Percentiles rank a stretch among this genome's conserved stretches.
phyloP scores from a whole-genome alignment of 192 early-diverging fungal genomes.

The Podila horticola region DNA sequence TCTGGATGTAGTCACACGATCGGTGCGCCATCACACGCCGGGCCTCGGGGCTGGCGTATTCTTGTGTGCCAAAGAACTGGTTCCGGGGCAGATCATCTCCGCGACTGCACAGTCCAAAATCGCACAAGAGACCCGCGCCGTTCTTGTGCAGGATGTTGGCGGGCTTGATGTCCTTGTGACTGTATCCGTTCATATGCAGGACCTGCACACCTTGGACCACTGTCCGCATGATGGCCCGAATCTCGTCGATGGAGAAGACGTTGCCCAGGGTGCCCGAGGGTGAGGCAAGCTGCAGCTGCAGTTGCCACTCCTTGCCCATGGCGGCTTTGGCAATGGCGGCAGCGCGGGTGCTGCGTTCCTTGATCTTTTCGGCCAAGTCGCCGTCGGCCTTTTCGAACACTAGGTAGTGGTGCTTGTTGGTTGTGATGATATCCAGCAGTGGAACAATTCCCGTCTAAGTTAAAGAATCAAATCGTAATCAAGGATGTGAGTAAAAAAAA shows the following conservation, averaged over 20 bases:
- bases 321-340: not conserved
- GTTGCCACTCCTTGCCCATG: not conserved
- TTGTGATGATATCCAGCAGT: conserved; percentile 42
- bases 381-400: conserved; percentile 40
- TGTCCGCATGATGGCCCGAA: conserved; percentile 30
- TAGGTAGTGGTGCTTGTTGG: conserved; percentile 46
- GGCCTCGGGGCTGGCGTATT: conserved; percentile 40
- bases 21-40: conserved; percentile 25
- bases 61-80: conserved; percentile 50
- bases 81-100: conserved; percentile 29
- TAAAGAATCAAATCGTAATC: not conserved
- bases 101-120: conserved; percentile 45
- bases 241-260: conserved; percentile 35
- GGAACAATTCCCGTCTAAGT: conserved; percentile 8
- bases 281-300: conserved; percentile 9
- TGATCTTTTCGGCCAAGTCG: conserved; percentile 41
- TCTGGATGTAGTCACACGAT: conserved; percentile 39
- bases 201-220: conserved; percentile 24
- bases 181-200: conserved; percentile 34
- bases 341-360: conserved; percentile 2
- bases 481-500: too few species aligned
- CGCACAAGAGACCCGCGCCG: conserved; percentile 27
- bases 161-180: conserved; percentile 49
- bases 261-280: conserved; percentile 20
- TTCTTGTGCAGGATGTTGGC: conserved; percentile 38